Evolutionary conservation across 495 filamentous ascomycete genomes (phyloP), one percentile per base, ranked within the genome.

Genomic region (Tuber borchii): DNA sequence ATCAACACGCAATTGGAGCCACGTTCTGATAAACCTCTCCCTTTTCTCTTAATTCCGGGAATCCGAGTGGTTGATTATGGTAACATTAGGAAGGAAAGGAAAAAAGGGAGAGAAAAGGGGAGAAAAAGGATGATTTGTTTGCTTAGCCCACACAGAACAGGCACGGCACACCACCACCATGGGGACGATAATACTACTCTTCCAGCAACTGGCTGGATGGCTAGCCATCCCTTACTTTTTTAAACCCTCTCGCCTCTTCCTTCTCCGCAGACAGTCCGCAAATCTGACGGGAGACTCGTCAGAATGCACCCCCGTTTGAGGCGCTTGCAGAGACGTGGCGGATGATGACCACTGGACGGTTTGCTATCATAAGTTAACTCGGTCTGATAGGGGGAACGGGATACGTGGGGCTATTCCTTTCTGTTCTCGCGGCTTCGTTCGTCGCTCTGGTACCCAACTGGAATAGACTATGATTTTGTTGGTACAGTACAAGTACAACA

Each of bases 1-100:
- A 46, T 44, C 71, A 72, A 37, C 42, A 26, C 43, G 39, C 77
- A 79, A 79, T 79, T 79, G 78, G 78, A 79, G 76, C 78, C 78
- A 79, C 78, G 78, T 79, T 43, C 78, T 40, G 26, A 17, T 16
- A 31, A 34, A 65, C 56, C 56, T 65, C 56, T 34, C 56, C 56
- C 56, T 34, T 65, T 14, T n/a, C 48, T 16, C 56, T 65, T 65
- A 65, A 65, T 72, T 70, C 70, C 51, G 51, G 70, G 69, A 42
- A 70, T 70, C 77, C 77, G 73, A 79, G 70, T 79, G 77, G 73
- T 22, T 20, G 14, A 39, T 74, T 37, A 65, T 65, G 56, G 56
- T 12, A 65, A 65, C 56, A 65, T 65, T 65, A 65, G 56, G 56
- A 34, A 65, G 56, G 56, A 17, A 65, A 31, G 56, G 26, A 65